Evolutionary conservation across 2,329 filamentous ascomycete species (phyloP).

Genomic region (Stromatinia cepivora): DNA sequence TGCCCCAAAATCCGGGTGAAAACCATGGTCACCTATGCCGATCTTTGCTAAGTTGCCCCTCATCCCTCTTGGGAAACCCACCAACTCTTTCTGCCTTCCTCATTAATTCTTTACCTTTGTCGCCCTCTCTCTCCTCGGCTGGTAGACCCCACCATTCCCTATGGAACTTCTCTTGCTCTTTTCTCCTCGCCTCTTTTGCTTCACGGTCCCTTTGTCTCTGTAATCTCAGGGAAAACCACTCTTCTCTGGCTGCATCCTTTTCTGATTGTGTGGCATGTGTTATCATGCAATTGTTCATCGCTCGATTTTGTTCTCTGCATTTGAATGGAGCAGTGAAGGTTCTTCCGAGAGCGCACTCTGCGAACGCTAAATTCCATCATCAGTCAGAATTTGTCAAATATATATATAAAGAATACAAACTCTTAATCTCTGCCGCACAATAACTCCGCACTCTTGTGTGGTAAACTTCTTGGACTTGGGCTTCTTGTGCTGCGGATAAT

Average conservation of each 20-base stretch:
- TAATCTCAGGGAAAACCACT: conserved; percentile 83
- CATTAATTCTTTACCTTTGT: conserved; percentile 55
- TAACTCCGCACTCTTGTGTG: conserved; percentile 74
- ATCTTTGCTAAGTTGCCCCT: conserved; percentile 40
- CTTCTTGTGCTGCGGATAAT: conserved; percentile 77
- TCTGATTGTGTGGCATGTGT: conserved; percentile 79
- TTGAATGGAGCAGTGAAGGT: conserved; percentile 86
- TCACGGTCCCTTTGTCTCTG: conserved; percentile 69
- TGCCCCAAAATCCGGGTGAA: background rate
- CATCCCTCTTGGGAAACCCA: conserved; percentile 50
- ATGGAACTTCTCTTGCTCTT: conserved; percentile 64
- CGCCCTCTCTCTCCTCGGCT: conserved; percentile 56
- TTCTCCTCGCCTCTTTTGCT: conserved; percentile 58
- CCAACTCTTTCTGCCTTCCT: conserved; percentile 57
- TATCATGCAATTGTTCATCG: conserved; percentile 95
- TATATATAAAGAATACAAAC: conserved; percentile 46
- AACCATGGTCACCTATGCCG: conserved; percentile 38
- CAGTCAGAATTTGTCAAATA: background rate
- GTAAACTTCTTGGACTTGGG: conserved; percentile 78
- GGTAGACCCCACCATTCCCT: conserved; percentile 68
- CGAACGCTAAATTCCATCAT: conserved; percentile 68
- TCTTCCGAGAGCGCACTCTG: conserved; percentile 80
- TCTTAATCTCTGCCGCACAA: conserved; percentile 78
- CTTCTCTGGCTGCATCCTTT: conserved; percentile 83
- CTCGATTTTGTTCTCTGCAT: conserved; percentile 74